These are phyloP conservation scores for Nicotiana knightiana DNA, from an alignment of 257 asterid genomes.

Conservation along the genomic window DNA sequence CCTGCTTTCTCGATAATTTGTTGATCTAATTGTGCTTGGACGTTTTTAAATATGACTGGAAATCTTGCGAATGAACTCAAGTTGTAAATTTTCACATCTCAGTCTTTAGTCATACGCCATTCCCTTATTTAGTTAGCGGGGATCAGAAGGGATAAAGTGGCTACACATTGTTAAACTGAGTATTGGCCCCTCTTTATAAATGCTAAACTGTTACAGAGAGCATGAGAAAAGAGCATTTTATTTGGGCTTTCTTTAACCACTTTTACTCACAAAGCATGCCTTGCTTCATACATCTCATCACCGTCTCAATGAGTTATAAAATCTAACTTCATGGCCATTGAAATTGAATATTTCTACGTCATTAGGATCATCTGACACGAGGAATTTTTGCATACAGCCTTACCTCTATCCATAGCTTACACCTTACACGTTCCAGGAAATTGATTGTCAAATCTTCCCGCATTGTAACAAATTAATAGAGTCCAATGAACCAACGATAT, in stretches of 20 bases:
- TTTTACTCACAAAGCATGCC: neutral
- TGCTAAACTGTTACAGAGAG: neutral
- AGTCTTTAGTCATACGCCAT: neutral
- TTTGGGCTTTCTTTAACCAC: neutral
- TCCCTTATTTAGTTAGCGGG: neutral
- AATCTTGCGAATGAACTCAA: neutral
- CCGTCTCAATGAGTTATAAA: neutral
- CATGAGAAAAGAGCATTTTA: neutral
- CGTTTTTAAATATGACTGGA: neutral
- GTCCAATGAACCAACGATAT: neutral
- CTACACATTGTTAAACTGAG: neutral
- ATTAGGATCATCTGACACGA: neutral
- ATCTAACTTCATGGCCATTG: neutral
- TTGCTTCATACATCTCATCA: neutral
- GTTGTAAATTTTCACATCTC: neutral
- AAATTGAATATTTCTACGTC: neutral
- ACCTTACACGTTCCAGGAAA: neutral
- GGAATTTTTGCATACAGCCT: no score
- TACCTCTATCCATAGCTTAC: neutral
- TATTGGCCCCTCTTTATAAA: neutral
- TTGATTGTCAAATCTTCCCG: neutral
- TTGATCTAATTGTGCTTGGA: neutral
- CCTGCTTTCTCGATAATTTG: neutral
- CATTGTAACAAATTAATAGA: neutral
- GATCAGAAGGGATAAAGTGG: neutral